These are phyloP conservation scores for Kodamaea ohmeri DNA, from an alignment of 1,139 yeast species.

Conservation along the genomic window DNA sequence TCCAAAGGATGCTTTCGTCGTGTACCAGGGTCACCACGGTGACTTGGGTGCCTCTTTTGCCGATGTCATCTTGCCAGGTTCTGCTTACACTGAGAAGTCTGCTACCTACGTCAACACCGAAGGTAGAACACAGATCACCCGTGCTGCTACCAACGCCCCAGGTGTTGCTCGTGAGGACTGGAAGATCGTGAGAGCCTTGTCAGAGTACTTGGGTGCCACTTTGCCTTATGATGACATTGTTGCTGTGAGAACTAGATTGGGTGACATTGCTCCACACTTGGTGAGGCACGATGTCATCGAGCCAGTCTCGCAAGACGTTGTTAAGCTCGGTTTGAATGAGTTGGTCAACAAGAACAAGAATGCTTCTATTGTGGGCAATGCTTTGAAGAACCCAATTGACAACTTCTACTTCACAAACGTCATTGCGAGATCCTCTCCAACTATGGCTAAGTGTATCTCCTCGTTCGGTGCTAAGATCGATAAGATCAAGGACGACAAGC, in stretches of 20 bases:
- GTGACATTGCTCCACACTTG: constrained; percentile 79
- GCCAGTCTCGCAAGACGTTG: constrained; percentile 58
- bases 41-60: constrained; percentile 87
- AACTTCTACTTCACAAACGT: constrained; percentile 89
- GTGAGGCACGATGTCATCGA: constrained; percentile 75
- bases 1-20: constrained; percentile 83
- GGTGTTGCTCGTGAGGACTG: constrained; percentile 93
- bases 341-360: constrained; percentile 39
- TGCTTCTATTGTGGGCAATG: constrained; percentile 45
- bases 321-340: constrained; percentile 56
- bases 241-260: constrained; percentile 67
- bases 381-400: constrained; percentile 66
- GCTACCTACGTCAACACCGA: constrained; percentile 91
- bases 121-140: constrained; percentile 82
- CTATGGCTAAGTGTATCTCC: constrained; percentile 82
- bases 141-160: constrained; percentile 90
- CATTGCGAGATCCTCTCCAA: constrained; percentile 82
- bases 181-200: constrained; percentile 81
- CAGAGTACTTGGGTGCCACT: constrained; percentile 69
- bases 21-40: constrained; percentile 93
- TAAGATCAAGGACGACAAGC: constrained; percentile 52
- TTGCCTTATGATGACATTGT: constrained; percentile 77
- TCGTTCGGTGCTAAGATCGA: constrained; percentile 66
- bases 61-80: constrained; percentile 82
- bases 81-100: constrained; percentile 86